These are phyloP conservation scores for Epithemia pelagica DNA, from an alignment of 108 stramenopile genomes.

Conservation along the genomic window DNA sequence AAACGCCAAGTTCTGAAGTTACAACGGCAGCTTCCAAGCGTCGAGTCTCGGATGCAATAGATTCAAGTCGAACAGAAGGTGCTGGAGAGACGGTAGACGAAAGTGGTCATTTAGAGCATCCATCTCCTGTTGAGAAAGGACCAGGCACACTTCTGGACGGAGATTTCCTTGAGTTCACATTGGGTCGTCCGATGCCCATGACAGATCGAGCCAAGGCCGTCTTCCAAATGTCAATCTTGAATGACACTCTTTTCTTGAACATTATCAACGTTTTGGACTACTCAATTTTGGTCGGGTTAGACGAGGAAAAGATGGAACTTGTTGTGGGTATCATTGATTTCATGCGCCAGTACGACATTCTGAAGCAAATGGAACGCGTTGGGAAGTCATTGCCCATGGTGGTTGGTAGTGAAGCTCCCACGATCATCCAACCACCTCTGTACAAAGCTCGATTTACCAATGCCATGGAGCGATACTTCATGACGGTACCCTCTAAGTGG, in stretches of 20 bases:
- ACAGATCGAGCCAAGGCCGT: slow-evolving; percentile 87
- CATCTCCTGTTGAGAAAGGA: slow-evolving; percentile 11
- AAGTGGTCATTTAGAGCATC: slow-evolving; percentile 25
- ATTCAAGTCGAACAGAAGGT: slow-evolving; percentile 11
- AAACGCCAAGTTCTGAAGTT: slow-evolving; percentile 11
- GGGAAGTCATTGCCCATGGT: slow-evolving; percentile 96
- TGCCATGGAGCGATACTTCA: slow-evolving; percentile 97
- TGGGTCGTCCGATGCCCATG: slow-evolving; percentile 89
- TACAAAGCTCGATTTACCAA: slow-evolving; percentile 92
- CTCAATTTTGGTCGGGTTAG: slow-evolving; percentile 93
- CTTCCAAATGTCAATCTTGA: slow-evolving; percentile 91
- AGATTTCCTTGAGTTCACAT: slow-evolving; percentile 92
- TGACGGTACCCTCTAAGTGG: slow-evolving; percentile 96
- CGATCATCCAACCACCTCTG: slow-evolving; percentile 93
- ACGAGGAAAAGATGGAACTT: slow-evolving; percentile 87
- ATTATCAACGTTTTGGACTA: slow-evolving; percentile 97
- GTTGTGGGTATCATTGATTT: slow-evolving; percentile 98
- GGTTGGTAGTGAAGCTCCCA: slow-evolving; percentile 94
- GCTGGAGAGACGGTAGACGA: slow-evolving; percentile 20
- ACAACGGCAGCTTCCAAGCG: slow-evolving; percentile 20
- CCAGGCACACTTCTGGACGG: slow-evolving; percentile 81
- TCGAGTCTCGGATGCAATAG: slow-evolving; percentile 22
- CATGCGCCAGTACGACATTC: slow-evolving; percentile 95
- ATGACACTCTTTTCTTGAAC: slow-evolving; percentile 92
- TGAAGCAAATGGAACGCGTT: slow-evolving; percentile 96